Conservation (phyloP, 192 early-diverging fungal species). For the Umbelopsis ramanniana region DNA sequence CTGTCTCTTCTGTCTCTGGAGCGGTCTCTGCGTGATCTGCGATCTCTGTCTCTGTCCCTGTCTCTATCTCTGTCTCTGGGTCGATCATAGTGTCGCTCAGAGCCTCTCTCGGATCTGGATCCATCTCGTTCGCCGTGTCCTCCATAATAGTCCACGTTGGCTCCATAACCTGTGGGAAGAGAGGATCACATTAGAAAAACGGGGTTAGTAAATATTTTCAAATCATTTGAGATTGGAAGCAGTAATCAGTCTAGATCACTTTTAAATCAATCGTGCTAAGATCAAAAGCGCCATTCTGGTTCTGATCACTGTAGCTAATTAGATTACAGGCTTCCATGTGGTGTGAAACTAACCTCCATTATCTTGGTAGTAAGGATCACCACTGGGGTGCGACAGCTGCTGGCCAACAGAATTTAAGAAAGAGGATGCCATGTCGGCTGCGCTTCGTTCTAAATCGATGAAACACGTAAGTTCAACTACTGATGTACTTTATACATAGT, state of each 20-base stretch:
- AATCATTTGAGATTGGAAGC: no score
- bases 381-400: conserved; percentile 13
- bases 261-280: conserved; percentile 23
- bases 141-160: conserved; percentile 23
- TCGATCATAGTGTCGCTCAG: conserved; percentile 42
- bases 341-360: conserved; percentile 9
- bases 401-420: conserved; percentile 31
- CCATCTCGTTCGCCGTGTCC: conserved; percentile 13
- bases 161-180: conserved; percentile 2
- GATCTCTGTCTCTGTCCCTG: conserved; percentile 52
- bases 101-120: conserved; percentile 8
- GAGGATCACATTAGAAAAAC: neutral
- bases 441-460: conserved; percentile 5
- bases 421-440: conserved; percentile 25
- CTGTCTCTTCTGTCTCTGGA: conserved; percentile 42
- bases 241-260: neutral
- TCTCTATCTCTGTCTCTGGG: conserved; percentile 52
- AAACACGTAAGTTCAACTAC: neutral
- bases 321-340: neutral
- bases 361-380: conserved; percentile 16
- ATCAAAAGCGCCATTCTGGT: neutral
- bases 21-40: conserved; percentile 46
- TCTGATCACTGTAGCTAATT: neutral
- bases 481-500: neutral
- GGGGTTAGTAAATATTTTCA: no score